These are phyloP conservation scores for Lipomyces spencermartinsiae DNA, from an alignment of 805 yeast species.

Conservation along the genomic window DNA sequence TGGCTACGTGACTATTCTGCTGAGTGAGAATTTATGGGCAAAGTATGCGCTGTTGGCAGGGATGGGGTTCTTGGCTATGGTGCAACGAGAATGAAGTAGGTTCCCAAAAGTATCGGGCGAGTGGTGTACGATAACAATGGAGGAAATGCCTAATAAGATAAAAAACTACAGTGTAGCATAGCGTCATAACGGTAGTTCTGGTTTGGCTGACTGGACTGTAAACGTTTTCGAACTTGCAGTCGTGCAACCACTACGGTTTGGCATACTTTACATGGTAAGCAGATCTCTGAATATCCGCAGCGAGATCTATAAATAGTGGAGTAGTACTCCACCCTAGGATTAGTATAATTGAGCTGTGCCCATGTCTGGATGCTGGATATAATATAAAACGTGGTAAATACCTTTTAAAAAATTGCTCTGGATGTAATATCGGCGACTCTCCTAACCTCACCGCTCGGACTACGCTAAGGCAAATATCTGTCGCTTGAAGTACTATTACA, in stretches of 20 bases:
- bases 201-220: conserved; percentile 2
- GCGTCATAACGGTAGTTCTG: conserved; percentile 2
- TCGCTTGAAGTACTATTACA: too few species aligned
- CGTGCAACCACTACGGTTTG: too few species aligned
- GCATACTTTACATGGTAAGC: too few species aligned
- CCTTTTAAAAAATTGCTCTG: too few species aligned
- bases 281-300: too few species aligned
- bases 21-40: conserved; percentile 86
- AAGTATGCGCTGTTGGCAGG: conserved; percentile 78
- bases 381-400: too few species aligned
- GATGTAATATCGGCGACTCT: too few species aligned
- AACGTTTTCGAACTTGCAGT: too few species aligned
- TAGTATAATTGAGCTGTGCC: too few species aligned
- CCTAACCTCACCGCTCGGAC: too few species aligned
- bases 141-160: conserved; percentile 6
- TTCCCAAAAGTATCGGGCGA: neutral
- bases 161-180: neutral
- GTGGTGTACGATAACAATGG: neutral
- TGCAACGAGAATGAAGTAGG: conserved; percentile 57
- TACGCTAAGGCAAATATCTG: too few species aligned
- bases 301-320: neutral
- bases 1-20: conserved; percentile 89
- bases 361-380: too few species aligned
- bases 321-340: neutral
- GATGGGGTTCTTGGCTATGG: conserved; percentile 71